Conservation (phyloP, 148 eudicot species). For the Hydrangea macrophylla region DNA sequence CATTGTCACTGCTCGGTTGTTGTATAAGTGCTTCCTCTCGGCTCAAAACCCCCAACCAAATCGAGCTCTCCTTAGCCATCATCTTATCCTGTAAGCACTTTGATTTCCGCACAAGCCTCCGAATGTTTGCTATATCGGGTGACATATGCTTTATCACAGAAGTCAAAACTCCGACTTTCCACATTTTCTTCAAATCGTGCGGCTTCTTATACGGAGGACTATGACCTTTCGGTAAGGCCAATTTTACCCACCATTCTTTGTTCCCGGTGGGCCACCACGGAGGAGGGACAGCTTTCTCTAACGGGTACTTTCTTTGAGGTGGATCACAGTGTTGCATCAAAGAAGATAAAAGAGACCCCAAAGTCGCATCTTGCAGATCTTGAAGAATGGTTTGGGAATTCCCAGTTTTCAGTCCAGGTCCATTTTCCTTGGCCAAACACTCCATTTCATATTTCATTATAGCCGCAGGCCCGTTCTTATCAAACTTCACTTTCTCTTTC, state of each 20-base stretch:
- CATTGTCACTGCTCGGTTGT: slow-evolving; percentile 74
- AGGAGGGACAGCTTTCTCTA: slow-evolving; percentile 77
- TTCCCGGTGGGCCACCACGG: slow-evolving; percentile 94
- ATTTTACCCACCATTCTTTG: slow-evolving; percentile 81
- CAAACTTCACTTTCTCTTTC: slow-evolving; percentile 96
- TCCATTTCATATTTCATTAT: slow-evolving; percentile 72
- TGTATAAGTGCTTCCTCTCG: slow-evolving; percentile 59
- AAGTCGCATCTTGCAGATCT: slow-evolving; percentile 91
- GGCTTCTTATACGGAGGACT: slow-evolving; percentile 90
- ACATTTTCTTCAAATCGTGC: slow-evolving; percentile 94
- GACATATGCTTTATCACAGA: slow-evolving; percentile 97
- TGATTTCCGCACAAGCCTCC: slow-evolving; percentile 73
- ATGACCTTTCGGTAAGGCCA: slow-evolving; percentile 65
- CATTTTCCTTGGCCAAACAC: slow-evolving; percentile 42
- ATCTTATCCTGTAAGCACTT: slow-evolving; percentile 96
- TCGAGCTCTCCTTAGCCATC: slow-evolving; percentile 96
- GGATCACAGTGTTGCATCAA: slow-evolving; percentile 95
- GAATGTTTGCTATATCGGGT: slow-evolving; percentile 83
- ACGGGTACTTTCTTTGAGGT: slow-evolving; percentile 85
- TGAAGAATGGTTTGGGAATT: slow-evolving; percentile 57
- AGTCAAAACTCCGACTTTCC: slow-evolving; percentile 94
- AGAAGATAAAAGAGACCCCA: slow-evolving; percentile 90
- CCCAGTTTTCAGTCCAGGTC: slow-evolving; percentile 41
- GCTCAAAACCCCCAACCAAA: slow-evolving; percentile 86
- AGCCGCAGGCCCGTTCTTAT: slow-evolving; percentile 92